These are phyloP conservation scores for Russula earlei DNA, from an alignment of 768 basidiomycete species.

Conservation along the genomic window DNA sequence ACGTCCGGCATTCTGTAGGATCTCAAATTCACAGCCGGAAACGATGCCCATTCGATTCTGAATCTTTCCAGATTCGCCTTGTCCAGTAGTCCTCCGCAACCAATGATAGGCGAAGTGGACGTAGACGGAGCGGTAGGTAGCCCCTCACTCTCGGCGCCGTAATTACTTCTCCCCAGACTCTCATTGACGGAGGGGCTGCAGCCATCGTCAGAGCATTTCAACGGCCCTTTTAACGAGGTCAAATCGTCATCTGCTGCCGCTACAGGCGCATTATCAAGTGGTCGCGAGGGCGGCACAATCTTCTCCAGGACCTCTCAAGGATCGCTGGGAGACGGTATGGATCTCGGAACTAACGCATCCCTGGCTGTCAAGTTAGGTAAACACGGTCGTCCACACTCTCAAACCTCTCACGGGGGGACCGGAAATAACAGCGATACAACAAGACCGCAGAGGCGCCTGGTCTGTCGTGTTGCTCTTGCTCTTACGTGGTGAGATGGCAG, in stretches of 20 bases:
- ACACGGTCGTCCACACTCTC: conserved; percentile 22
- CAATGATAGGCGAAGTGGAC: conserved; percentile 18
- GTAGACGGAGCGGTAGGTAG: conserved; percentile 21
- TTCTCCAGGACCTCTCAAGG: not conserved
- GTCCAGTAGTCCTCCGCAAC: conserved; percentile 23
- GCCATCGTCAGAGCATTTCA: not conserved
- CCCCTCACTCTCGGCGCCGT: not conserved
- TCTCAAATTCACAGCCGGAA: conserved; percentile 11
- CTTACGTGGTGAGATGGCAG: not conserved
- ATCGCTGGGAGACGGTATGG: not conserved
- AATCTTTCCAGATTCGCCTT: conserved; percentile 25
- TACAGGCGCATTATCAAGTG: not conserved
- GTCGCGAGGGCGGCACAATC: not conserved
- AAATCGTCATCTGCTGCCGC: not conserved
- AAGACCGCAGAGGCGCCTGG: conserved; percentile 6
- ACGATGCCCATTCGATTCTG: conserved; percentile 25
- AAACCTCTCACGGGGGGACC: conserved; percentile 27
- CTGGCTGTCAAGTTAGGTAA: not conserved
- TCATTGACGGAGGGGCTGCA: not conserved
- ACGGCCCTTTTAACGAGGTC: not conserved
- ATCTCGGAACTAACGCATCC: not conserved
- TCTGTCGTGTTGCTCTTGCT: conserved; percentile 2
- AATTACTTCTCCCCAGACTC: not conserved
- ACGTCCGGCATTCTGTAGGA: conserved; percentile 3
- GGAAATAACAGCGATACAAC: not conserved